Base-by-base conservation (phyloP, 2,329 filamentous ascomycete genomes). In the Ciborinia camelliae region DNA sequence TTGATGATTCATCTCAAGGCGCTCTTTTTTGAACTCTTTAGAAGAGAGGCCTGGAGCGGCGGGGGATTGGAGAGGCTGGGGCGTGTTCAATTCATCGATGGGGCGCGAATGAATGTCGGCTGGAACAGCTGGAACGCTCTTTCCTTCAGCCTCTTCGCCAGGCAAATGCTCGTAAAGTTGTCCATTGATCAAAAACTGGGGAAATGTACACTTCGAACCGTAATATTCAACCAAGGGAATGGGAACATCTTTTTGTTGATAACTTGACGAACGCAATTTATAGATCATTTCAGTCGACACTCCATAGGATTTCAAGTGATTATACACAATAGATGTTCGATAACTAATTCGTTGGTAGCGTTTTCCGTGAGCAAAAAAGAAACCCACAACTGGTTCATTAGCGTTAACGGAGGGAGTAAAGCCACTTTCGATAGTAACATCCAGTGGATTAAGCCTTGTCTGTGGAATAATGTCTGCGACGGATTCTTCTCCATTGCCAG, bases 401-500 rank as follows among this genome's bases (percentile, higher is more conserved):
- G 18, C 18, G 7, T 43, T 43, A n/a, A 18, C n/a, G 18, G n/a
- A 43, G 9, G 41, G 18, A 43, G 41, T 20, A 43, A 43, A 20
- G n/a, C 41, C 41, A 18, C 6, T 28, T 30, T 20, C 26, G 12
- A 32, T 32, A 20, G 28, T 28, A 20, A 51, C 12, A 6, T n/a
- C 48, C 18, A 30, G 32, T 20, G 18, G 9, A 2, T 4, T n/a
- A n/a, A n/a, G 48, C 28, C 4, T 7, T 51, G 9, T 51, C 5
- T 12, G 7, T 14, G 37, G 2, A 8, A 2, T 1, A 1, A 4
- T n/a, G 9, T n/a, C 37, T n/a, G 18, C 6, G 9, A 15, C 5
- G 5, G 10, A n/a, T n/a, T 23, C 10, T n/a, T 37, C 14, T 26
- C 20, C 51, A 4, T 30, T 28, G 1, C 7, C 14, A 3, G 8